Conservation (phyloP, 495 filamentous ascomycete genomes). For the Xylaria bambusicola region DNA sequence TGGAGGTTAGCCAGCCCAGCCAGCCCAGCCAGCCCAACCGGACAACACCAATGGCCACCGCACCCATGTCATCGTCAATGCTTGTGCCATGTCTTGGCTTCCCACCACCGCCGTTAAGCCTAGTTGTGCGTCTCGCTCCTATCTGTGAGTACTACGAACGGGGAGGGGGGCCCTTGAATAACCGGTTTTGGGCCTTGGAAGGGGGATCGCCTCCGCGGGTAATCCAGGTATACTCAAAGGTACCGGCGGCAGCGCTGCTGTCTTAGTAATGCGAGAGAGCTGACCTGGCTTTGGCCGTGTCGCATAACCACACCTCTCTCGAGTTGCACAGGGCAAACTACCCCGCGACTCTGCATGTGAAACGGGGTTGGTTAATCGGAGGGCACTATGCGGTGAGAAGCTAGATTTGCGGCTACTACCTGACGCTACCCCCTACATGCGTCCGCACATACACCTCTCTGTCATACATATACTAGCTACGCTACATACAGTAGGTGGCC, state of each 20-base stretch:
- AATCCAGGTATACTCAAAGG: background rate
- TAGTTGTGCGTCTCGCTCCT: constrained; percentile 9
- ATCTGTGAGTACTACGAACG: constrained; percentile 1
- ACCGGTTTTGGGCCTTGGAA: constrained; percentile 3
- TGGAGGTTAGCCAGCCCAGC: constrained; percentile 65
- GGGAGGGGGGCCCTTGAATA: constrained; percentile 15
- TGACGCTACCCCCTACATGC: background rate
- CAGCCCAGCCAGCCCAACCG: background rate
- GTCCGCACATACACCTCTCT: background rate
- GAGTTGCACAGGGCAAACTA: background rate
- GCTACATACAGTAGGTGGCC: background rate
- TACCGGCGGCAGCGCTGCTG: background rate
- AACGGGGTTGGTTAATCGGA: constrained; percentile 16
- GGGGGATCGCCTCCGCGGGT: too few relatives aligned
- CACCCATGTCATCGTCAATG: background rate
- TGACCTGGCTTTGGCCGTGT: background rate
- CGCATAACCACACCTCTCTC: constrained; percentile 3
- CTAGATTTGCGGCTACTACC: constrained; percentile 12
- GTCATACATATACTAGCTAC: background rate
- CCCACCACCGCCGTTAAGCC: background rate
- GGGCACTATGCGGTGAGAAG: constrained; percentile 19
- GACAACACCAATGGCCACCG: background rate
- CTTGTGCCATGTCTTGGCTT: constrained; percentile 9
- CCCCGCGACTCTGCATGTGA: constrained; percentile 20
- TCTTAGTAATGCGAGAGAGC: background rate